phyloP scores from a whole-genome alignment of 2,329 filamentous ascomycete genomes.

The Zymoseptoria passerinii region DNA sequence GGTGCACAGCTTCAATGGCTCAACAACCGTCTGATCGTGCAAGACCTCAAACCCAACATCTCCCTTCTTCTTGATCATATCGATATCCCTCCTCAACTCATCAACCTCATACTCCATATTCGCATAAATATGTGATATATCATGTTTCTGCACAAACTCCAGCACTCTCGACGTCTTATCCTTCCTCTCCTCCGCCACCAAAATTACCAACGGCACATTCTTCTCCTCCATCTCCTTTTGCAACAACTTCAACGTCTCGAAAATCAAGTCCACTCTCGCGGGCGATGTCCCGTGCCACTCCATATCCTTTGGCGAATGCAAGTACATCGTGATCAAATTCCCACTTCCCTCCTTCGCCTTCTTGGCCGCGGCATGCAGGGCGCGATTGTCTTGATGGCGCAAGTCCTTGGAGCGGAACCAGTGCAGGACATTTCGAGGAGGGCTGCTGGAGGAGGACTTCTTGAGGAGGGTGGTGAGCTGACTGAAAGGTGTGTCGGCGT shows the following conservation, averaged over 20 bases:
- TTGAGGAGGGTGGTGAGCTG: constrained; percentile 34
- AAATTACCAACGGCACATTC: constrained; percentile 42
- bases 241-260: constrained; percentile 37
- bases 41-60: constrained; percentile 36
- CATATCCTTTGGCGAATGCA: constrained; percentile 41
- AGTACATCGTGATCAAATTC: constrained; percentile 39
- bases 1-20: constrained; percentile 38
- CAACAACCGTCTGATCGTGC: constrained; percentile 44
- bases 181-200: constrained; percentile 36
- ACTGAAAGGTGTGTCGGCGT: constrained; percentile 37
- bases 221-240: constrained; percentile 40
- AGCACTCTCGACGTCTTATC: constrained; percentile 36
- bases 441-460: constrained; percentile 31
- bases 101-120: constrained; percentile 84
- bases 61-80: constrained; percentile 32
- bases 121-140: constrained; percentile 41
- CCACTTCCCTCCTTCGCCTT: constrained; percentile 38
- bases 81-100: constrained; percentile 57
- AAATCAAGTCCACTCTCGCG: constrained; percentile 42
- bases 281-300: constrained; percentile 45
- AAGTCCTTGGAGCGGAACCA: constrained; percentile 48
- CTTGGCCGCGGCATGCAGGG: constrained; percentile 38
- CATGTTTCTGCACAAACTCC: constrained; percentile 38
- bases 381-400: constrained; percentile 44
- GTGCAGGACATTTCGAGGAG: constrained; percentile 38